phyloP scores from a whole-genome alignment of 805 yeast species.

The Groenewaldozyma tartarivorans region DNA sequence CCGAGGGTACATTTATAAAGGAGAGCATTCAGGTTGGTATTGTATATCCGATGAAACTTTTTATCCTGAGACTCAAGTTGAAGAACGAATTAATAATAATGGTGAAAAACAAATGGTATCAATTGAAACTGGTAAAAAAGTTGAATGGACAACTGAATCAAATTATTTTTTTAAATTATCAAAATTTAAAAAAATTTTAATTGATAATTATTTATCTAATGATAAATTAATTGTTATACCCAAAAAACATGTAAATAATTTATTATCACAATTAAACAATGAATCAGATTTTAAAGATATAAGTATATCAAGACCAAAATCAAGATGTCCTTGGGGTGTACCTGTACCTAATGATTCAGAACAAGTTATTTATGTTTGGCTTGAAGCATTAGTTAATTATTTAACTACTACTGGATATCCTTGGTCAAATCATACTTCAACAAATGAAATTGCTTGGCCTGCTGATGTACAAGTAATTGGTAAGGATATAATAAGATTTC shows the following conservation, averaged over 20 bases:
- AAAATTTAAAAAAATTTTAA: slow-evolving; percentile 44
- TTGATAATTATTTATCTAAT: slow-evolving; percentile 34
- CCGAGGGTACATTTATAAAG: slow-evolving; percentile 67
- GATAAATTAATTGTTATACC: slow-evolving; percentile 65
- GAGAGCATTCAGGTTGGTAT: slow-evolving; percentile 89
- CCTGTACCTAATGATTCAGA: slow-evolving; percentile 70
- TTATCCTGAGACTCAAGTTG: slow-evolving; percentile 68
- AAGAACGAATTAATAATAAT: slow-evolving; percentile 18
- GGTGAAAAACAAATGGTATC: slow-evolving; percentile 23
- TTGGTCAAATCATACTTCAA: slow-evolving; percentile 17
- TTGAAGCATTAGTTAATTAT: slow-evolving; percentile 86
- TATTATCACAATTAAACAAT: slow-evolving; percentile 49
- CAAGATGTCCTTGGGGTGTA: slow-evolving; percentile 82
- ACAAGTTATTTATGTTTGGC: slow-evolving; percentile 91
- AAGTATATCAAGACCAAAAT: slow-evolving; percentile 77
- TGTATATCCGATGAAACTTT: slow-evolving; percentile 91
- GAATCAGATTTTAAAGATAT: slow-evolving; percentile 47
- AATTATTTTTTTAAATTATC: slow-evolving; percentile 81
- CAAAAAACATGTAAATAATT: slow-evolving; percentile 38
- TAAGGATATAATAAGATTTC: slow-evolving; percentile 83
- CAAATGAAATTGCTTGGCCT: slow-evolving; percentile 39
- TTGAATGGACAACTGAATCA: slow-evolving; percentile 62
- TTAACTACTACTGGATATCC: slow-evolving; percentile 64
- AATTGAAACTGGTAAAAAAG: slow-evolving; percentile 69
- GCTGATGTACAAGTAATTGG: slow-evolving; percentile 75